phyloP scores from a whole-genome alignment of 164 flowering plant genomes.

The Brasenia schreberi region DNA sequence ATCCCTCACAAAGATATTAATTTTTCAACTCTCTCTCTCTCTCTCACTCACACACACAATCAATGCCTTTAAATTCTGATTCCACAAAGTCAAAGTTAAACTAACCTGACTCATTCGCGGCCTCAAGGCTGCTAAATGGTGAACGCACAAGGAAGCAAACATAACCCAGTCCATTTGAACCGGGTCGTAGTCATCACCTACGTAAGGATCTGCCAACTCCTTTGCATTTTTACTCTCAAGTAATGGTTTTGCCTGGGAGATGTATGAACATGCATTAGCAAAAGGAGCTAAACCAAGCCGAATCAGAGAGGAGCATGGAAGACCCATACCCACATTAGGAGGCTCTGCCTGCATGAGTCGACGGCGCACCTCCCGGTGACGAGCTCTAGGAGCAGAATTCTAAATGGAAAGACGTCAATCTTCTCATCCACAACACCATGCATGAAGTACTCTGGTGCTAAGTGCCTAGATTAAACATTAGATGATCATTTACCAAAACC shows the following conservation, averaged over 20 bases:
- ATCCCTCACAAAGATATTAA: no score
- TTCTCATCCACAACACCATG: conserved; percentile 76
- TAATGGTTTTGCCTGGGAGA: conserved; percentile 67
- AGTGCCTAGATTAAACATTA: conserved; percentile 25
- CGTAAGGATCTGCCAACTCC: conserved; percentile 56
- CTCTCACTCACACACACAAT: no score
- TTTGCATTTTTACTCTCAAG: conserved; percentile 37
- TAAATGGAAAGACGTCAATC: conserved; percentile 69
- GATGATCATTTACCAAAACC: no score
- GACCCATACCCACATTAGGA: conserved; percentile 83
- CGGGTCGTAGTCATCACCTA: conserved; percentile 38
- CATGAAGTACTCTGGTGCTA: conserved; percentile 72
- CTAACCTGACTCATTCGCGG: conserved; percentile 67
- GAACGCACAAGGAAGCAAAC: conserved; percentile 74
- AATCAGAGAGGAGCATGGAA: not conserved
- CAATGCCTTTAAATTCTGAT: no score
- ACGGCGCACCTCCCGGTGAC: conserved; percentile 92
- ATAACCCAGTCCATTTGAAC: conserved; percentile 54
- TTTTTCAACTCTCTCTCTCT: no score
- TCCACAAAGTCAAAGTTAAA: not conserved
- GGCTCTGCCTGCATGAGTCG: conserved; percentile 73
- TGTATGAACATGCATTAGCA: not conserved
- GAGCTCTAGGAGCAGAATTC: conserved; percentile 74
- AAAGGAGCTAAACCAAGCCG: not conserved
- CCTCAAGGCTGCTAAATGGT: conserved; percentile 45